phyloP scores from a whole-genome alignment of 805 yeast genomes.

The Yarrowia sp. region DNA sequence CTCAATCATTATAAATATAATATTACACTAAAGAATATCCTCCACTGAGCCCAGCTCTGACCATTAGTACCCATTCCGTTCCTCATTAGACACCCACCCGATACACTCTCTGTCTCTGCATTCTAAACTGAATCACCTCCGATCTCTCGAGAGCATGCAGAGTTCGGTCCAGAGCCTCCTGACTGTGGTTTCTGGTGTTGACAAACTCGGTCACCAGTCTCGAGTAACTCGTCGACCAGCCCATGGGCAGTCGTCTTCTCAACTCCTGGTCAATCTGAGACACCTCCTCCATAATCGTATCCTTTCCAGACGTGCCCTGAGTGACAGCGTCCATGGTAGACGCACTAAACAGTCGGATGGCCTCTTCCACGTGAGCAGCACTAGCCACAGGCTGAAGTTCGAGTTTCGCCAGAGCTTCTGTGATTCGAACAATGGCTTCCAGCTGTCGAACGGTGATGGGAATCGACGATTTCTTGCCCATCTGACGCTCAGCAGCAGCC shows the following conservation, averaged over 20 bases:
- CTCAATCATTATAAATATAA: too few relatives aligned
- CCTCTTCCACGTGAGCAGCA: constrained; percentile 92
- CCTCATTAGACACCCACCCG: constrained; percentile 67
- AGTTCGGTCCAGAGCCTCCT: constrained; percentile 82
- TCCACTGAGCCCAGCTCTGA: too few relatives aligned
- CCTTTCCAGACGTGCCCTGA: constrained; percentile 61
- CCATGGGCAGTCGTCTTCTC: constrained; percentile 89
- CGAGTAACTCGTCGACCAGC: constrained; percentile 91
- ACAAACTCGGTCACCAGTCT: constrained; percentile 81
- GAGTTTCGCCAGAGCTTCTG: constrained; percentile 91
- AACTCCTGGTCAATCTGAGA: constrained; percentile 81
- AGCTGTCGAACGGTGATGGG: constrained; percentile 98
- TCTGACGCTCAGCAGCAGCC: constrained; percentile 77
- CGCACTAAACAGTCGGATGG: constrained; percentile 90
- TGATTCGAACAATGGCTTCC: constrained; percentile 95
- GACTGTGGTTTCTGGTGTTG: constrained; percentile 56
- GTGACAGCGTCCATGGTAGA: constrained; percentile 96
- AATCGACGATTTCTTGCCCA: constrained; percentile 89
- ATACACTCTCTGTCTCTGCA: constrained; percentile 82
- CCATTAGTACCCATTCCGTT: too few relatives aligned
- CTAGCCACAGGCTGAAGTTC: constrained; percentile 82
- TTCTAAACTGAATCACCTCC: constrained; percentile 85
- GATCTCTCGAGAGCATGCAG: constrained; percentile 80
- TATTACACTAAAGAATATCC: too few relatives aligned
- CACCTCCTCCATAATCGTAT: constrained; percentile 73